phyloP scores from a whole-genome alignment of 352 stramenopile species.

The Blastocystis sp. region DNA sequence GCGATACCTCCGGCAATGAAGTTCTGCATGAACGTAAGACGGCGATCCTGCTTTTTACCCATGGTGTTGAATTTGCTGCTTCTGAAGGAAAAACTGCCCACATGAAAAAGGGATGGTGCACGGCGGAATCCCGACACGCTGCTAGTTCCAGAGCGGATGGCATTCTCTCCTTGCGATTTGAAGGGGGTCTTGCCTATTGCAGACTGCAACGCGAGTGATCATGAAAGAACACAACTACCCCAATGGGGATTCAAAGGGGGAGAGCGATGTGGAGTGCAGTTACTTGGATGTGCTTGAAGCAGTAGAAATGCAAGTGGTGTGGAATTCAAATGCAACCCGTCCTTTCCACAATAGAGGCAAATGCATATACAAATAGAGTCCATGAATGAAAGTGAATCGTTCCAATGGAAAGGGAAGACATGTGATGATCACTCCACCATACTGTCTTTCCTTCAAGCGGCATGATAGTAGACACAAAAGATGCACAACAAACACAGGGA shows the following conservation, averaged over 20 bases:
- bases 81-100: slow-evolving; percentile 17
- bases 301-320: not conserved
- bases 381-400: no score
- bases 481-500: slow-evolving; percentile 27
- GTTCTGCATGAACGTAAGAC: no score
- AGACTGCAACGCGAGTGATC: no score
- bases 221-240: no score
- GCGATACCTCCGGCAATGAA: no score
- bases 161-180: no score
- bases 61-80: slow-evolving; percentile 30
- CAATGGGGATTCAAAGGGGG: no score
- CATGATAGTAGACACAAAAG: not conserved
- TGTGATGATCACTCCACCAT: not conserved
- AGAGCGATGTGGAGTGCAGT: not conserved
- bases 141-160: not conserved
- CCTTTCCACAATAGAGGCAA: no score
- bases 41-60: not conserved
- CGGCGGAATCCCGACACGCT: slow-evolving; percentile 22
- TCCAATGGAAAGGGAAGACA: no score
- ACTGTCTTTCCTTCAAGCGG: not conserved
- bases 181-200: no score
- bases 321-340: not conserved
- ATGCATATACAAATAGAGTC: no score
- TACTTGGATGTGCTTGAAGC: not conserved
- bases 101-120: slow-evolving; percentile 46